Evolutionary conservation across 257 asterid species (phyloP), one percentile per base, ranked within the genome.

Genomic region (Nicotiana attenuata): DNA sequence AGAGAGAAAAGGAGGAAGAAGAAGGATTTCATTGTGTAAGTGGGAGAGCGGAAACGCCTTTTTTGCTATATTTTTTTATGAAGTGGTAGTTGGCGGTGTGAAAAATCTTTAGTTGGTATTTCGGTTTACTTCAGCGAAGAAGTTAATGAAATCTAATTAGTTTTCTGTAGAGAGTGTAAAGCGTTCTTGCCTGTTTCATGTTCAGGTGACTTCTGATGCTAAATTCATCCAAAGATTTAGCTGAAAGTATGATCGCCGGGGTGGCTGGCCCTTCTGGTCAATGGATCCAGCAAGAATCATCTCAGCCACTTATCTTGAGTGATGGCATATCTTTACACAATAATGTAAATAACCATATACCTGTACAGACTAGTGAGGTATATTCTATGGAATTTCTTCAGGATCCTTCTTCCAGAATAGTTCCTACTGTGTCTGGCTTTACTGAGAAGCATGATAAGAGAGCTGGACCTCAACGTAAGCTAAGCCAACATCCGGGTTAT

Each of bases 351-450:
- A 88, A 83, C 75, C 87, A 86, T 57, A 82, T 84, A 45, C 86
- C 92, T 83, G 80, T 89, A 66, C 96, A 87, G 88, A 89, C 88
- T 13, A 91, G 92, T n/a, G 92, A 89, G 88, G 93, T 88, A 73
- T 91, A 88, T 82, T 87, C 91, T 10, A 67, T 82, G 89, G 90
- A 81, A 61, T 88, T 90, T 85, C 89, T 87, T 82, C 92, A 86
- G 82, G 91, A 90, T 78, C 83, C 89, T 81, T 60, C 86, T 77
- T 78, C 91, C 71, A 85, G 85, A 83, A 84, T 28, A 71, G 90
- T 84, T 82, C 80, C 89, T 55, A 83, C 87, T 19, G 77, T 85
- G 83, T 84, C 78, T 59, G 85, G 85, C 47, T 82, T 80, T 83
- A 82, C 76, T 76, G 79, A 84, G 55, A 81, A 67, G 68, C 35